A percentile compares a stretch with the other conserved stretches of the same genome.
These are phyloP conservation scores for Epipyxis sp. DNA, from an alignment of 108 stramenopile species.

Conservation along the genomic window DNA sequence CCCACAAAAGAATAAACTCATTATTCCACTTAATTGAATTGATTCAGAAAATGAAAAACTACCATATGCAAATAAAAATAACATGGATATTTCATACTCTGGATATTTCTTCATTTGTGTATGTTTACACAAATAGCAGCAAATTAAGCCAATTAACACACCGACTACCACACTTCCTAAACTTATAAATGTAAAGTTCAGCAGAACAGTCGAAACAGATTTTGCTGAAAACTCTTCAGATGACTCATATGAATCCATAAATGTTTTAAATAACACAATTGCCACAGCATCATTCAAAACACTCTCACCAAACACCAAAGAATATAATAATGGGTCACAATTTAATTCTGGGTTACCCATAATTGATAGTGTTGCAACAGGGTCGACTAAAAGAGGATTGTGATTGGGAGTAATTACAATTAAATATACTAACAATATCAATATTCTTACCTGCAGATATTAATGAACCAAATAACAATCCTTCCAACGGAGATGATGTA, in stretches of 20 bases:
- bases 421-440: neutral
- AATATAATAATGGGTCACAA: conserved; percentile 85
- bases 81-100: conserved; percentile 81
- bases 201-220: neutral
- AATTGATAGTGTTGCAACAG: conserved; percentile 90
- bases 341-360: conserved; percentile 75
- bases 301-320: conserved; percentile 88
- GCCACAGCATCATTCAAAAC: conserved; percentile 97
- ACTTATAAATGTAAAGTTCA: conserved; percentile 47
- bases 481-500: conserved; percentile 84
- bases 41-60: conserved; percentile 87
- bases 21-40: conserved; percentile 79
- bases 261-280: conserved; percentile 91
- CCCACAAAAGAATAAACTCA: conserved; percentile 92
- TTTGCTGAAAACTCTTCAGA: neutral
- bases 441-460: conserved; percentile 69
- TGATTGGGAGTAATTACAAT: neutral
- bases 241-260: conserved; percentile 67
- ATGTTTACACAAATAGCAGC: conserved; percentile 79
- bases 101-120: conserved; percentile 75
- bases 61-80: conserved; percentile 88
- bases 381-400: too few relatives aligned
- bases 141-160: conserved; percentile 72
- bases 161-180: conserved; percentile 62
- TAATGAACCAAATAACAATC: conserved; percentile 84